Evolutionary conservation across 495 filamentous ascomycete species (phyloP), one percentile per base, ranked within the genome.

Genomic region (Aspergillus funiculosus): DNA sequence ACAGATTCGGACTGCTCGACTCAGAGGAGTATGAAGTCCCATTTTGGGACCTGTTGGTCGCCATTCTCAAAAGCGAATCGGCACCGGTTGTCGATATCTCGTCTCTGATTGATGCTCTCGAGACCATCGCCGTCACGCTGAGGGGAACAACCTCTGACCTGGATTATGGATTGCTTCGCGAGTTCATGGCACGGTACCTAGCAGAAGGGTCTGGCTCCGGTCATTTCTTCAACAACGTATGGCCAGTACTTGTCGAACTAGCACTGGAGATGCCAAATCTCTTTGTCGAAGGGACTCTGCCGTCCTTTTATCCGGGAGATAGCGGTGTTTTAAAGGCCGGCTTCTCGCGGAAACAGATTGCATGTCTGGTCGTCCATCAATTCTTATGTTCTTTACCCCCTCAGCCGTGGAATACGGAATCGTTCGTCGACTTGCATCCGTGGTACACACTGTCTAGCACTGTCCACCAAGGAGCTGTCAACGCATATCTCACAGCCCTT

Each of bases 11-110:
- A 18, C 19, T 39, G 6, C 11, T 25, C 9, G 20, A 39, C 11
- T 39, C 36, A 14, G 36, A 39, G 9, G 36, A 39, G 25, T 39
- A 39, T 21, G 36, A 39, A 24, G 36, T 39, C 0, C 36, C 36
- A 21, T 39, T 39, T 24, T 39, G 36, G 36, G 2, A 39, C 6
- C 36, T 39, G 13, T 21, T 39, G 2, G n/a, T 10, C 0, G 36
- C 36, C 18, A 39, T 39, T 25, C 20, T 39, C 2, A 10, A 11
- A 24, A 39, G 21, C 20, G 36, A 39, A 24, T 39, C 36, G 4
- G 18, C 36, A 2, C 36, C 36, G n/a, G n/a, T 24, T 14, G 19
- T 24, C 5, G 36, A 39, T 25, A 24, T 39, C 8, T 22, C 36
- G 5, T 39, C 36, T n/a, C 36, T 39, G 22, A 24, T 39, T n/a